Percentiles rank a stretch among this genome's conserved stretches.
Evolutionary conservation across 352 stramenopile genomes (phyloP).

Genomic region (Phytopythium montanum): DNA sequence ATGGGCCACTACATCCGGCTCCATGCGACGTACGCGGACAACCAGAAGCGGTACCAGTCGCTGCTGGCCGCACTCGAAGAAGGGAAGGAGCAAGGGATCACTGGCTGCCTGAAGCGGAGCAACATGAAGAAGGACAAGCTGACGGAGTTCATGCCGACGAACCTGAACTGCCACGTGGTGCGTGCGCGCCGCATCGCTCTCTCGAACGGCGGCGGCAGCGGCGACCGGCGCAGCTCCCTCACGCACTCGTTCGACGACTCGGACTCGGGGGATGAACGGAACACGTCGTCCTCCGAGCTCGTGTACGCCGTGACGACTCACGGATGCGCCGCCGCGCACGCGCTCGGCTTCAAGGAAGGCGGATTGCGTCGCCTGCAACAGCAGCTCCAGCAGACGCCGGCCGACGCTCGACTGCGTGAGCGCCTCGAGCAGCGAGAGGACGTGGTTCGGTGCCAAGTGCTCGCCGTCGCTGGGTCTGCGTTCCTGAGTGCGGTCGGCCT

Average conservation of each 20-base stretch:
- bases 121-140: slow-evolving; percentile 86
- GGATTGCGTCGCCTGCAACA: slow-evolving; percentile 61
- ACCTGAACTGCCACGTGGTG: slow-evolving; percentile 81
- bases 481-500: slow-evolving; percentile 73
- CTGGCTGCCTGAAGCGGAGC: slow-evolving; percentile 77
- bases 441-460: slow-evolving; percentile 70
- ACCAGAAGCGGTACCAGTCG: slow-evolving; percentile 65
- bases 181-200: slow-evolving; percentile 56
- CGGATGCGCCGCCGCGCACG: slow-evolving; percentile 73
- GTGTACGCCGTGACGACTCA: slow-evolving; percentile 78
- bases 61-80: slow-evolving; percentile 68
- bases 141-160: slow-evolving; percentile 84
- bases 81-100: slow-evolving; percentile 79
- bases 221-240: slow-evolving; percentile 21
- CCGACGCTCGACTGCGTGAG: slow-evolving; percentile 47
- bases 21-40: slow-evolving; percentile 56
- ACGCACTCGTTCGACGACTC: slow-evolving; percentile 34
- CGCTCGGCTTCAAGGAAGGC: slow-evolving; percentile 83
- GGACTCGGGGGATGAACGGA: slow-evolving; percentile 27
- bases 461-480: slow-evolving; percentile 64
- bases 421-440: slow-evolving; percentile 80
- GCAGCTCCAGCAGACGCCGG: slow-evolving; percentile 34
- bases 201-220: slow-evolving; percentile 20
- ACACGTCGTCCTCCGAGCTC: slow-evolving; percentile 23
- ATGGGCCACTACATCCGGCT: slow-evolving; percentile 63